Conservation (phyloP, 768 basidiomycete genomes). For the Trametes elegans region DNA sequence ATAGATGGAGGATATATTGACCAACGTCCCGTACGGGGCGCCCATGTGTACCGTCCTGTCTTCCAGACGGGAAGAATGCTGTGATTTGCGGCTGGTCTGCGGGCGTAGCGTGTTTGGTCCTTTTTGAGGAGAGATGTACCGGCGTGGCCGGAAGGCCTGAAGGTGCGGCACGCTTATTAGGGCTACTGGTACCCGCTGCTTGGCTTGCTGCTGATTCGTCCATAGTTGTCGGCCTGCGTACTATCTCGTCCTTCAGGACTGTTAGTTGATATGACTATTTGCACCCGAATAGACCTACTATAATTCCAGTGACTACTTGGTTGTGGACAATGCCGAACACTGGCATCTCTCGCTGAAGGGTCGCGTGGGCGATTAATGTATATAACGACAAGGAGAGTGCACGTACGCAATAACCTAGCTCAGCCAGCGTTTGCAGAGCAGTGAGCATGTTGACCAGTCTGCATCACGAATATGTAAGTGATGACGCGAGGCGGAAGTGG, state of each 20-base stretch:
- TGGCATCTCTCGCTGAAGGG: constrained; percentile 72
- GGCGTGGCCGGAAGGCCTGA: constrained; percentile 24
- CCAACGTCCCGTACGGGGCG: neutral
- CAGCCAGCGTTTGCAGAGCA: constrained; percentile 52
- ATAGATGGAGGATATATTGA: constrained; percentile 42
- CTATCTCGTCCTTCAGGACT: constrained; percentile 50
- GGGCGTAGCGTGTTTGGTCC: constrained; percentile 22
- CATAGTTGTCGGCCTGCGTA: constrained; percentile 19
- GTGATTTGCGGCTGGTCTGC: constrained; percentile 22
- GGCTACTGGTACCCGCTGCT: neutral
- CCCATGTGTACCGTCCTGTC: neutral
- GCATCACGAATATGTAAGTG: neutral
- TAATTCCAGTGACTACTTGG: constrained; percentile 67
- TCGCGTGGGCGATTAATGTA: neutral
- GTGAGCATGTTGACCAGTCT: constrained; percentile 76
- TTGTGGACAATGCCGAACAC: constrained; percentile 74
- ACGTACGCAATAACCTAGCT: constrained; percentile 50
- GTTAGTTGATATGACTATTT: neutral
- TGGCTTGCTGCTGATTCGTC: neutral
- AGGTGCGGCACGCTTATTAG: constrained; percentile 17
- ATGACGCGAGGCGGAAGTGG: neutral
- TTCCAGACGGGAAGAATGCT: constrained; percentile 21
- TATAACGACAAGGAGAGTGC: neutral
- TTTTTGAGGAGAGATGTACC: constrained; percentile 32
- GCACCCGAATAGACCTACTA: constrained; percentile 43